phyloP scores from a whole-genome alignment of 805 yeast species.

The Kluyveromyces siamensis region DNA sequence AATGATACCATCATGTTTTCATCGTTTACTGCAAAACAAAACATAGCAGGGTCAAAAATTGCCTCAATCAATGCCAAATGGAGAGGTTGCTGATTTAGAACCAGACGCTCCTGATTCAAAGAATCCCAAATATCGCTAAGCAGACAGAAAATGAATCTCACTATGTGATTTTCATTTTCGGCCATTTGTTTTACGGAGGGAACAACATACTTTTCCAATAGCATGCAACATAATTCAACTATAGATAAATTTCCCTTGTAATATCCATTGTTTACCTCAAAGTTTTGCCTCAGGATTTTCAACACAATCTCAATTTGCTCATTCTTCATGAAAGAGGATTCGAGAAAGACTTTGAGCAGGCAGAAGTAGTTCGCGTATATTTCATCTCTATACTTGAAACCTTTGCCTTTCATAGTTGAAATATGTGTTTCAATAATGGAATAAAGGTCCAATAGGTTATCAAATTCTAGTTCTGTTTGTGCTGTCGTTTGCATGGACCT shows the following conservation, averaged over 20 bases:
- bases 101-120: conserved; percentile 48
- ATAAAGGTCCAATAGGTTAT: conserved; percentile 11
- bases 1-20: conserved; percentile 7
- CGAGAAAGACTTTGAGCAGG: conserved; percentile 14
- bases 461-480: conserved; percentile 5
- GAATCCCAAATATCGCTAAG: conserved; percentile 47
- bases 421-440: conserved; percentile 4
- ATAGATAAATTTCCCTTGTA: conserved; percentile 18
- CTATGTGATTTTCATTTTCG: conserved; percentile 2
- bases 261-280: conserved; percentile 19
- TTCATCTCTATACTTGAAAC: conserved; percentile 26
- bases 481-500: conserved; percentile 6
- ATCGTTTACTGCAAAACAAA: conserved; percentile 32
- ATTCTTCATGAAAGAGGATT: conserved; percentile 10
- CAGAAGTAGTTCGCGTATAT: conserved; percentile 21
- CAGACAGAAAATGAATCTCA: conserved; percentile 12
- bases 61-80: conserved; percentile 51
- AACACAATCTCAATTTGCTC: conserved; percentile 13
- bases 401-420: not conserved
- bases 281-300: conserved; percentile 11
- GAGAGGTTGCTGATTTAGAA: conserved; percentile 53
- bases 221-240: conserved; percentile 10
- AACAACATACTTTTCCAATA: conserved; percentile 10
- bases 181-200: conserved; percentile 1
- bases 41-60: conserved; percentile 34